phyloP scores from a whole-genome alignment of 768 basidiomycete genomes.

The Podaxis carcinomalis region DNA sequence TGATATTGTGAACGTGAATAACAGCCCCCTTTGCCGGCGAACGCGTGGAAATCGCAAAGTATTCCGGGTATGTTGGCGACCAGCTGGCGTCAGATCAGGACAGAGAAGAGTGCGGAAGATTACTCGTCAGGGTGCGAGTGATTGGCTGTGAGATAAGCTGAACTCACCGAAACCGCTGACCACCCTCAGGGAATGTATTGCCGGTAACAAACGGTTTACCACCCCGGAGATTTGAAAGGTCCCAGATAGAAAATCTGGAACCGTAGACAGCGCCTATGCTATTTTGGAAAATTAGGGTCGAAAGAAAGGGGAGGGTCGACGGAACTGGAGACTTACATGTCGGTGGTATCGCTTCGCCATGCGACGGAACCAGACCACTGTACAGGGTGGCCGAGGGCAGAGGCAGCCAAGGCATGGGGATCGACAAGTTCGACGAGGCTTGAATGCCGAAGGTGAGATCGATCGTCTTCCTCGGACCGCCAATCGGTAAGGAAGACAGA shows the following conservation, averaged over 20 bases:
- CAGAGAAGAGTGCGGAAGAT: neutral
- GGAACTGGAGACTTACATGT: constrained; percentile 52
- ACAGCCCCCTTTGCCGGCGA: constrained; percentile 57
- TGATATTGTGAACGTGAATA: constrained; percentile 65
- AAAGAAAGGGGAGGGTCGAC: constrained; percentile 5
- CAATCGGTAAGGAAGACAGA: constrained; percentile 79
- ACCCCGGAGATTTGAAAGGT: constrained; percentile 64
- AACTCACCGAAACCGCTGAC: constrained; percentile 61
- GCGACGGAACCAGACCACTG: constrained; percentile 57
- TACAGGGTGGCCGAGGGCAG: constrained; percentile 38
- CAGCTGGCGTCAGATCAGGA: constrained; percentile 42
- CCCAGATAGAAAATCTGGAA: constrained; percentile 72
- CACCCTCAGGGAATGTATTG: constrained; percentile 61
- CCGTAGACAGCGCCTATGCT: constrained; percentile 78
- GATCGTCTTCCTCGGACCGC: constrained; percentile 54
- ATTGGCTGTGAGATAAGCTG: neutral
- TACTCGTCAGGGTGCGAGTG: constrained; percentile 5
- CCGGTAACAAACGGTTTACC: constrained; percentile 69
- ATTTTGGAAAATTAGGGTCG: neutral
- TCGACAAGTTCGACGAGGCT: constrained; percentile 71
- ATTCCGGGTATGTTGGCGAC: constrained; percentile 72
- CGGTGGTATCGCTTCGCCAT: constrained; percentile 66
- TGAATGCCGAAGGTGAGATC: constrained; percentile 54
- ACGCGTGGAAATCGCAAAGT: constrained; percentile 71
- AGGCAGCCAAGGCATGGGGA: constrained; percentile 55